A percentile compares a stretch with the other conserved stretches of the same genome.
phyloP scores from a whole-genome alignment of 139 green algal genomes.

The Closterium sp. region DNA sequence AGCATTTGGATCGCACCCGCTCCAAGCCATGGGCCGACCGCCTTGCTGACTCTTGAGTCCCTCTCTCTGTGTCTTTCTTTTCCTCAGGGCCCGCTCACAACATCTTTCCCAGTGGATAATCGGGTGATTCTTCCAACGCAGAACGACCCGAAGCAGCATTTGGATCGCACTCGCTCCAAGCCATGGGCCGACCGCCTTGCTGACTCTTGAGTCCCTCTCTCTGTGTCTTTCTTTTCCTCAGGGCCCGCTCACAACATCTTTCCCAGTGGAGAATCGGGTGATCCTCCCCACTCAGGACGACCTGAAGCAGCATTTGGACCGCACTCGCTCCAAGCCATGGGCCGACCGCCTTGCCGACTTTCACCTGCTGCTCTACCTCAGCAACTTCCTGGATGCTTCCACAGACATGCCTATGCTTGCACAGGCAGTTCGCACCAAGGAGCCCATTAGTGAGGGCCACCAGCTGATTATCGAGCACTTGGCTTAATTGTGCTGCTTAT shows the following conservation, averaged over 20 bases:
- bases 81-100: background rate
- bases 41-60: no score
- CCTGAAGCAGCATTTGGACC: no score
- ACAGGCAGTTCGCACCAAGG: slow-evolving; percentile 64
- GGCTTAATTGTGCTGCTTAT: no score
- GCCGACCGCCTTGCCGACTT: slow-evolving; percentile 80
- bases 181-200: slow-evolving; percentile 73
- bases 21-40: background rate
- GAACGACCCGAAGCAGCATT: slow-evolving; percentile 74
- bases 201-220: no score
- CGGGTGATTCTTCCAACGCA: slow-evolving; percentile 71
- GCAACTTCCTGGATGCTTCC: slow-evolving; percentile 74
- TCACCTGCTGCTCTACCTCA: slow-evolving; percentile 93
- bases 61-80: no score
- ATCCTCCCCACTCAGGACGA: no score
- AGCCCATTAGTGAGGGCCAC: slow-evolving; percentile 43
- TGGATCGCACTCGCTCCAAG: slow-evolving; percentile 56
- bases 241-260: no score
- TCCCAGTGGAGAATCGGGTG: no score
- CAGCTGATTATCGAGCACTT: slow-evolving; percentile 50
- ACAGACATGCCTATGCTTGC: slow-evolving; percentile 74
- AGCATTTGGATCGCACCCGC: background rate
- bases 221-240: no score
- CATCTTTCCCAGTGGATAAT: slow-evolving; percentile 93
- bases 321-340: background rate